Percentiles rank a stretch among this genome's conserved stretches.
Evolutionary conservation across 148 eudicot genomes (phyloP).

Genomic region (Rhododendron vialii): DNA sequence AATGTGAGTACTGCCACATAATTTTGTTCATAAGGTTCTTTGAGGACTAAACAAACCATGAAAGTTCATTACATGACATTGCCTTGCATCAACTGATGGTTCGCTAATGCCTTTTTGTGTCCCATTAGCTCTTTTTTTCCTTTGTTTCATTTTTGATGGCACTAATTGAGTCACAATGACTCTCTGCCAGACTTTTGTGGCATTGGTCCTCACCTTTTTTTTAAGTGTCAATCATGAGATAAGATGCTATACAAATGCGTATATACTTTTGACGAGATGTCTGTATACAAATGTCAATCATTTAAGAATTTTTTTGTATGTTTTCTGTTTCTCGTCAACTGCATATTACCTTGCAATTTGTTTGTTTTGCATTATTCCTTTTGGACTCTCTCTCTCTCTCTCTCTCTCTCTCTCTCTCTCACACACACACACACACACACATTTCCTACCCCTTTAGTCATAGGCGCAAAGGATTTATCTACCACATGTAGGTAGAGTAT

Average conservation of each 20-base stretch:
- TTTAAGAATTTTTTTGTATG: neutral
- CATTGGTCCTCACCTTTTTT: neutral
- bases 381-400: neutral
- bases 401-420: neutral
- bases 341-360: neutral
- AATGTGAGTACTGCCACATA: conserved; percentile 48
- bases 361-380: neutral
- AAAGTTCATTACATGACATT: neutral
- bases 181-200: neutral
- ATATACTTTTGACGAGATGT: neutral
- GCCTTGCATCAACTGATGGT: neutral
- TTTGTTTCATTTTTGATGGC: neutral
- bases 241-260: neutral
- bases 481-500: neutral
- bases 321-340: neutral
- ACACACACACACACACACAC: too few relatives aligned
- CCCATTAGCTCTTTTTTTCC: neutral
- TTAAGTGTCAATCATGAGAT: neutral
- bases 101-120: too few relatives aligned
- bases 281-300: neutral
- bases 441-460: neutral
- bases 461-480: neutral
- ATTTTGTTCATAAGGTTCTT: neutral
- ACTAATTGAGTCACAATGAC: neutral
- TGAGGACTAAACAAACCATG: neutral